Base-by-base conservation (phyloP, 352 stramenopile species). In the Globisporangium camurandrum region DNA sequence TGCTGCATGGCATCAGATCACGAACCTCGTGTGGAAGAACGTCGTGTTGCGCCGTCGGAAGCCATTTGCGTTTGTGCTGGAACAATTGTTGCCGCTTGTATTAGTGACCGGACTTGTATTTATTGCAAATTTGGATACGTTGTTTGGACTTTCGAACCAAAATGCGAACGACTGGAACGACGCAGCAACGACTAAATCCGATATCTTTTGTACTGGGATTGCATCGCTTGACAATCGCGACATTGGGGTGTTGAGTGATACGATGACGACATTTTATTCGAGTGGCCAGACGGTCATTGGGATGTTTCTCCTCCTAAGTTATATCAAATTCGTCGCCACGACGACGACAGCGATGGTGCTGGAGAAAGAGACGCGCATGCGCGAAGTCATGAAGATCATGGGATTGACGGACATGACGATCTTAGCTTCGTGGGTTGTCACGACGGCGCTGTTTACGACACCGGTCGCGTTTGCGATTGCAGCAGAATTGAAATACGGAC, bases 361-460 rank as follows among this genome's bases (percentile, higher is more conserved):
- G 20, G 81, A 94, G 39, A 92, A 94, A 51, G 81, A 91, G 52
- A 83, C 73, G 26, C 59, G 72, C 33, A 67, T 93, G 30, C 75
- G 79, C 9, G 75, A 91, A 42, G 67, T 90, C 37, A 87, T 94
- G 74, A 85, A 84, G 67, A 91, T 88, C 57, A 90, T 90, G 78
- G 84, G 84, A 0, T 56, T 91, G 1, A 77, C 71, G 3, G 77
- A 84, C 46, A 41, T 54, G 26, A 80, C 74, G 23, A 58, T 91
- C 38, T 67, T 87, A 23, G 56, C 55, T n/a, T 86, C 78, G 9
- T 87, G 76, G 75, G 64, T 65, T n/a, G 42, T 79, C 14, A 85
- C 75, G 8, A 77, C 56, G 11, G 54, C 58, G 3, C 28, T 84
- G 7, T 42, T 87, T 12, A 69, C 73, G 27, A 75, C 79, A n/a